Evolutionary conservation across 2,329 filamentous ascomycete genomes (phyloP).

Genomic region (Arthroderma sp.): DNA sequence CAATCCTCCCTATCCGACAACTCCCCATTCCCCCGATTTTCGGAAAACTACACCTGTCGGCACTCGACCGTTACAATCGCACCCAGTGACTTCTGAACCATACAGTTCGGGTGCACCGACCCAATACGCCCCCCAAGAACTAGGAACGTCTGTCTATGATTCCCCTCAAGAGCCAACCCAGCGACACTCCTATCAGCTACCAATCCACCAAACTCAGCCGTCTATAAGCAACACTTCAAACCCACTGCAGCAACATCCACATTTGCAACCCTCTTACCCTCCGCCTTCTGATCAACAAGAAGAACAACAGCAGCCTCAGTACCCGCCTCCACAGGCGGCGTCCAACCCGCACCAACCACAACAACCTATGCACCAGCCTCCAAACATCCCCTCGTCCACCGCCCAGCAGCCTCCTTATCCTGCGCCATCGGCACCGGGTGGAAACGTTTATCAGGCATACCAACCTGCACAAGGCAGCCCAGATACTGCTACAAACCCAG

Average conservation of each 20-base stretch:
- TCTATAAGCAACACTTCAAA: slow-evolving; percentile 16
- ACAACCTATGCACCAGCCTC: slow-evolving; percentile 19
- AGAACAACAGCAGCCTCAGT: slow-evolving; percentile 20
- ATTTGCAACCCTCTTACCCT: slow-evolving; percentile 20
- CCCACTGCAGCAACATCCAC: slow-evolving; percentile 22
- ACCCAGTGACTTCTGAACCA: slow-evolving; percentile 36
- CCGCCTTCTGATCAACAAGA: slow-evolving; percentile 7
- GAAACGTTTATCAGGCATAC: slow-evolving; percentile 25
- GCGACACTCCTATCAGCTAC: slow-evolving; percentile 22
- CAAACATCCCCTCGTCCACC: slow-evolving; percentile 21
- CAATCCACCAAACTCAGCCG: slow-evolving; percentile 14
- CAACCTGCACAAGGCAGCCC: slow-evolving; percentile 16
- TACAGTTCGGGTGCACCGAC: slow-evolving; percentile 24
- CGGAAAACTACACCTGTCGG: slow-evolving; percentile 23
- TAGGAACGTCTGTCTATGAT: slow-evolving; percentile 65
- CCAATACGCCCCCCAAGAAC: slow-evolving; percentile 55
- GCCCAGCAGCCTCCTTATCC: slow-evolving; percentile 22
- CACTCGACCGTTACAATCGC: slow-evolving; percentile 24
- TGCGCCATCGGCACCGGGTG: slow-evolving; percentile 10
- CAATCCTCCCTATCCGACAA: slow-evolving; percentile 26
- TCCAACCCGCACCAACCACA: slow-evolving; percentile 1
- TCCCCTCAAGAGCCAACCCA: slow-evolving; percentile 45
- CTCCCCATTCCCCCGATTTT: slow-evolving; percentile 29
- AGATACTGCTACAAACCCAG: slow-evolving; percentile 22
- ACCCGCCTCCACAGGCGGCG: slow-evolving; percentile 15